Evolutionary conservation across 2,329 filamentous ascomycete species (phyloP).

Genomic region (Fusarium hostae): DNA sequence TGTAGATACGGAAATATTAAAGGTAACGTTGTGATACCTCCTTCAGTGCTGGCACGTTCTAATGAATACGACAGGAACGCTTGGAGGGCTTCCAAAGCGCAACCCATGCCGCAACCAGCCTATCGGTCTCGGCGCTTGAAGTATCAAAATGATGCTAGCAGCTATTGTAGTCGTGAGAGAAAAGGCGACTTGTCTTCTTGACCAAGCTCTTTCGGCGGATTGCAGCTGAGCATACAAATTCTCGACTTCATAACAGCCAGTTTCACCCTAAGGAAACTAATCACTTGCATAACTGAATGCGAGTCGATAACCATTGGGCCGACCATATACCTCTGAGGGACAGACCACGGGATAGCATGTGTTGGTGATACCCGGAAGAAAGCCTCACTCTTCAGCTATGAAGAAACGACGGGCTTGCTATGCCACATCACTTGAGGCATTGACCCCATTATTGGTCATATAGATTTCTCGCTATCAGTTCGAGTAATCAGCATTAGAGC

Average conservation of each 20-base stretch:
- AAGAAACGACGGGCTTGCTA: neutral
- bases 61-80: conserved; percentile 15
- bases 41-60: conserved; percentile 1
- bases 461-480: neutral
- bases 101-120: neutral
- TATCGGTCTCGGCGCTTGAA: neutral
- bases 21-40: conserved; percentile 8
- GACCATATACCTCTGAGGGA: neutral
- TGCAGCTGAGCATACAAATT: neutral
- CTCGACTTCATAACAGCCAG: neutral
- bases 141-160: neutral
- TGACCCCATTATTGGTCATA: neutral
- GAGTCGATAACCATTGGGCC: neutral
- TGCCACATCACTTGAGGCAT: neutral
- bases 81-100: conserved; percentile 15
- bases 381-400: neutral
- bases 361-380: neutral
- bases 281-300: neutral
- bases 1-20: conserved; percentile 12
- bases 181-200: neutral
- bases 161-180: neutral
- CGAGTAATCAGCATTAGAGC: neutral
- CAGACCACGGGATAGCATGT: neutral
- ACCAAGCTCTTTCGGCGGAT: neutral
- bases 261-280: neutral